Percentiles rank a stretch among this genome's conserved stretches.
Evolutionary conservation across 2,329 filamentous ascomycete species (phyloP).

Genomic region (Pseudovirgaria hyperparasitica): DNA sequence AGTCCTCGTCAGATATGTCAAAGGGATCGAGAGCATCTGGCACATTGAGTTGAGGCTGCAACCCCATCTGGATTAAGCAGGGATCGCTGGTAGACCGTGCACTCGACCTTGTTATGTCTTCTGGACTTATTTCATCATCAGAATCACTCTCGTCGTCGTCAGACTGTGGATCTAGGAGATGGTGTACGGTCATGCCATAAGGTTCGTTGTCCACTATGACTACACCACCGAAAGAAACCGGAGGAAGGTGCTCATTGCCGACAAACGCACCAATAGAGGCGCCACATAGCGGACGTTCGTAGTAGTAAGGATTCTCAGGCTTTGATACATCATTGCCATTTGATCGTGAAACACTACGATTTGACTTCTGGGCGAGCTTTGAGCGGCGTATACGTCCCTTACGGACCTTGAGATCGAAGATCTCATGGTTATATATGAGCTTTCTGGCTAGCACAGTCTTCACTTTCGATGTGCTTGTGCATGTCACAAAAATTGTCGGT

Average conservation of each 20-base stretch:
- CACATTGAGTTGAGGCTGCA: slow-evolving; percentile 20
- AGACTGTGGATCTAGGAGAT: slow-evolving; percentile 67
- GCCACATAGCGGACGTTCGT: slow-evolving; percentile 67
- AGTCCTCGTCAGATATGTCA: slow-evolving; percentile 41
- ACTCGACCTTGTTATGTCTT: slow-evolving; percentile 29
- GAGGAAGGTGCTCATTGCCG: slow-evolving; percentile 71
- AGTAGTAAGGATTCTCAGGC: slow-evolving; percentile 60
- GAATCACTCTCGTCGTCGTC: slow-evolving; percentile 38
- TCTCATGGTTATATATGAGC: slow-evolving; percentile 52
- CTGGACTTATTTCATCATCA: slow-evolving; percentile 22
- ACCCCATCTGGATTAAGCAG: slow-evolving; percentile 24
- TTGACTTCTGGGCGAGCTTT: slow-evolving; percentile 30
- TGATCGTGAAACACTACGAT: slow-evolving; percentile 13
- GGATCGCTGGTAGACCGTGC: slow-evolving; percentile 20
- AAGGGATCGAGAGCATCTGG: slow-evolving; percentile 20
- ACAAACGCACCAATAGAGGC: slow-evolving; percentile 90
- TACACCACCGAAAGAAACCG: slow-evolving; percentile 81
- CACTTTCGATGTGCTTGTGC: slow-evolving; percentile 61
- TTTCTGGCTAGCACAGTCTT: slow-evolving; percentile 58
- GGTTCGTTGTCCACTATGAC: slow-evolving; percentile 73
- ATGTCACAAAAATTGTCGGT: slow-evolving; percentile 66
- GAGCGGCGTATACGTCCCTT: slow-evolving; percentile 55
- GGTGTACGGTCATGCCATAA: slow-evolving; percentile 92
- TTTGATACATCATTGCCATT: slow-evolving; percentile 22
- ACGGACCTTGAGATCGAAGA: slow-evolving; percentile 59